These are phyloP conservation scores for Silene latifolia DNA, from an alignment of 148 eudicot species.

Conservation along the genomic window DNA sequence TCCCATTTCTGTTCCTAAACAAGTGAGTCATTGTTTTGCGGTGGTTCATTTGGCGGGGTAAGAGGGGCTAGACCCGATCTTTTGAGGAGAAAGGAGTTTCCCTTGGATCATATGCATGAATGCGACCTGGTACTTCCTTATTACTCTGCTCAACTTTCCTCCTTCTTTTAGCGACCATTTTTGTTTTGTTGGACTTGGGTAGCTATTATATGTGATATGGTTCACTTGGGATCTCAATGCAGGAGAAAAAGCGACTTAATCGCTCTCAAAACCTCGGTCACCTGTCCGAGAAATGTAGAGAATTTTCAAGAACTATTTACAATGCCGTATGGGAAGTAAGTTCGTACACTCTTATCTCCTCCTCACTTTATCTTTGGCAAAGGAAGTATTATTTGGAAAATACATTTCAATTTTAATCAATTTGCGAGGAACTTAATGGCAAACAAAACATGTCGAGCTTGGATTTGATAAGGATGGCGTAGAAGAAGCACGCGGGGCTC, in stretches of 20 bases:
- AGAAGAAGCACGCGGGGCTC: too few relatives aligned
- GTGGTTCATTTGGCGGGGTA: constrained; percentile 90
- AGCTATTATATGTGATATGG: background rate
- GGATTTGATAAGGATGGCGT: constrained; percentile 54
- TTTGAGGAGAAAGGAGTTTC: constrained; percentile 97
- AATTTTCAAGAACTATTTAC: constrained; percentile 72
- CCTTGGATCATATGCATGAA: constrained; percentile 88
- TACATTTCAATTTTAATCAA: background rate
- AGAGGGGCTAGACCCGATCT: constrained; percentile 89
- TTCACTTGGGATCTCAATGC: constrained; percentile 23
- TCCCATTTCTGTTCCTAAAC: background rate
- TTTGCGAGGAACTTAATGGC: constrained; percentile 91
- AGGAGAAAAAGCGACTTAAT: constrained; percentile 68
- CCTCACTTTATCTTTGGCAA: background rate
- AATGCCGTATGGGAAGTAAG: constrained; percentile 95
- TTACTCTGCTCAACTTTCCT: background rate
- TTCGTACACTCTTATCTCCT: background rate
- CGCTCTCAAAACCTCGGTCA: constrained; percentile 80
- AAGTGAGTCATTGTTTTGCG: constrained; percentile 22
- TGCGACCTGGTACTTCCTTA: constrained; percentile 69
- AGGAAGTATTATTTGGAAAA: background rate
- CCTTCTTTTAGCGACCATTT: background rate
- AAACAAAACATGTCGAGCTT: constrained; percentile 96
- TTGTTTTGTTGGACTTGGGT: background rate
- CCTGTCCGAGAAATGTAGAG: constrained; percentile 73